These are phyloP conservation scores for Houttuynia cordata DNA, from an alignment of 164 flowering plant genomes.

Conservation along the genomic window DNA sequence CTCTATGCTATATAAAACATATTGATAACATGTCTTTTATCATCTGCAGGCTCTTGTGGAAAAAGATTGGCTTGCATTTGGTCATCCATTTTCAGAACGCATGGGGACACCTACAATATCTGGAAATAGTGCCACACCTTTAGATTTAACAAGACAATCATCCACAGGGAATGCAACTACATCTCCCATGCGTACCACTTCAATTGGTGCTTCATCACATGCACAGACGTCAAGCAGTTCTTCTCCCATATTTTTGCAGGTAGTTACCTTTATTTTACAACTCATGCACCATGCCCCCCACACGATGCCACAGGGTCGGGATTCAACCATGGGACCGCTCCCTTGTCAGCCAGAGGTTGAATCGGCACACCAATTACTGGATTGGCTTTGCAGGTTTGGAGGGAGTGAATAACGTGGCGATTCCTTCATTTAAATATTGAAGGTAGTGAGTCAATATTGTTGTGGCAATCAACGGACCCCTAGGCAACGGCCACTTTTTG, in stretches of 20 bases:
- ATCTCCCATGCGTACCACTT: conserved; percentile 61
- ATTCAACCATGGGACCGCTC: no score
- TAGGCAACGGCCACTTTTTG: no score
- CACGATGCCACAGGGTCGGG: no score
- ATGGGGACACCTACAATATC: conserved; percentile 62
- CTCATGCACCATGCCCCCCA: no score
- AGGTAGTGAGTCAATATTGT: no score
- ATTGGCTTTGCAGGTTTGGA: no score
- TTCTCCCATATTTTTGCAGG: conserved; percentile 98
- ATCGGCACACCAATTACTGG: no score
- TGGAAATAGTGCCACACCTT: conserved; percentile 31
- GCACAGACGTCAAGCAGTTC: conserved; percentile 52
- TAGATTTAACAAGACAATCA: conserved; percentile 61
- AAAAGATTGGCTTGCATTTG: conserved; percentile 98
- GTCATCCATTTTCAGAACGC: conserved; percentile 97
- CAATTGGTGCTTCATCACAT: conserved; percentile 47
- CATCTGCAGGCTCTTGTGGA: conserved; percentile 79
- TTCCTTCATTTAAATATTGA: no score
- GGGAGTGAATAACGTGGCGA: no score
- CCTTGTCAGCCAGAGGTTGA: no score
- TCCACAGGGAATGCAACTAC: conserved; percentile 53
- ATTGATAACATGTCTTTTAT: conserved; percentile 3
- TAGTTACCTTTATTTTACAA: conserved; percentile 6
- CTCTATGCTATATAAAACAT: not conserved
- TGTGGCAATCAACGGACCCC: no score